Evolutionary conservation across 2,329 filamentous ascomycete genomes (phyloP), one percentile per base, ranked within the genome.

Genomic region (Monosporascus sp.): DNA sequence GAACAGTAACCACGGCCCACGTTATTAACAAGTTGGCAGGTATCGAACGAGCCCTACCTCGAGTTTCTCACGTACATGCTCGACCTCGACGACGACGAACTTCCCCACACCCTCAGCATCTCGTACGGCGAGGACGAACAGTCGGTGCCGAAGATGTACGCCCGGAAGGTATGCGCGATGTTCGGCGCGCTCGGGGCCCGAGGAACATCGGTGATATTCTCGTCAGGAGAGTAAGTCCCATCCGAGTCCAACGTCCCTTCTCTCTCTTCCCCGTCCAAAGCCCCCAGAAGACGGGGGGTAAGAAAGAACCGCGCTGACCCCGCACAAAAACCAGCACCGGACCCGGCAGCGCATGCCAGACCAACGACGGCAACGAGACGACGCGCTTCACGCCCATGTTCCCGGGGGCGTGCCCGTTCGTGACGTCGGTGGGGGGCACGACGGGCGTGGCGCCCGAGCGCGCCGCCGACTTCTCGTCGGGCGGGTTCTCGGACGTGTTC

Each of bases 351-450:
- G 62, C 70, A 2, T 84, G 81, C 65, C 67, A 75, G 52, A 75
- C 73, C 45, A 84, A 83, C 60, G 79, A 83, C 54, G 80, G 80
- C 45, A 76, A 73, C 50, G 77, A 79, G 50, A 74, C 69, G 3
- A 76, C 75, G 7, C 72, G 67, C 27, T 82, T 85, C 60, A 65
- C 78, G 17, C 77, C 81, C 17, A 73, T 67, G 2, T 85, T 83
- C 64, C 81, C 81, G 0, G 77, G 76, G 2, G 72, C 74, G 1
- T 85, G 81, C 59, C 79, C 80, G 0, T 85, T 77, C 58, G 75
- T 85, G 37, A 85, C 82, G 0, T 66, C 78, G 0, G 80, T 86
- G 1, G 83, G 83, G n/a, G 82, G 77, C 0, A 86, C 82, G 0
- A 70, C 72, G 57, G 74, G 59, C 8, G 62, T 64, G 14, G 54